These are phyloP conservation scores for Exobasidium rhododendri DNA, from an alignment of 1,284 basidiomycete species.

Conservation along the genomic window DNA sequence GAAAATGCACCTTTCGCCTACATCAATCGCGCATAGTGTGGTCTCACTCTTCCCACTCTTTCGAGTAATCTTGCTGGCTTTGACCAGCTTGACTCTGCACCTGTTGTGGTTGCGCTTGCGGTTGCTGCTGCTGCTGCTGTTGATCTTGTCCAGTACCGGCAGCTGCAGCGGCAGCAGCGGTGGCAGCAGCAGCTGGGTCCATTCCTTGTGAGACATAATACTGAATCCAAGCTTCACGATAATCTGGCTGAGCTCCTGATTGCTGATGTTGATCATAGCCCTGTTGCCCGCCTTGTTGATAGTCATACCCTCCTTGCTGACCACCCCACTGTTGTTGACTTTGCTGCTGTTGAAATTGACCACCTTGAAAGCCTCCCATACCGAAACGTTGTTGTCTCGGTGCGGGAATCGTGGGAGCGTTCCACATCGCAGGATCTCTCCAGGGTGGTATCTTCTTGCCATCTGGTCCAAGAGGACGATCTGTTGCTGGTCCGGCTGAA, in stretches of 20 bases:
- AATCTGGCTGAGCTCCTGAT: conserved; percentile 23
- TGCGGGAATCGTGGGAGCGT: conserved; percentile 27
- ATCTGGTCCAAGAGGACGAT: conserved; percentile 30
- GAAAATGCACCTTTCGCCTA: too few species aligned
- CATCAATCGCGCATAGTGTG: too few species aligned
- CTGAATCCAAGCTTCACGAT: conserved; percentile 9
- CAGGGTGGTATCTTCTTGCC: conserved; percentile 53
- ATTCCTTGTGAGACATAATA: conserved; percentile 16
- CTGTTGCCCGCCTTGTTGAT: conserved; percentile 14
- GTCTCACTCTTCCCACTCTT: conserved; percentile 48
- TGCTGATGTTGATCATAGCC: conserved; percentile 19
- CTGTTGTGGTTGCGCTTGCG: conserved; percentile 6
- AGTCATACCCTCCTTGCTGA: conserved; percentile 7
- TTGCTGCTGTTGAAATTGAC: neutral
- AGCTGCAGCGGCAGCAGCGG: conserved; percentile 17
- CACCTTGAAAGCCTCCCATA: neutral
- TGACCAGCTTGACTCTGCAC: conserved; percentile 1
- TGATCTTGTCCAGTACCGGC: conserved; percentile 14
- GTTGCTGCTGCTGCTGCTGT: conserved; percentile 15
- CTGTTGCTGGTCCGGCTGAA: conserved; percentile 16
- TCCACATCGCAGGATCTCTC: conserved; percentile 52
- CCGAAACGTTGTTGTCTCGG: conserved; percentile 7
- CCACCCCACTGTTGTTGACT: conserved; percentile 14
- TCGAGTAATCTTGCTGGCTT: conserved; percentile 39
- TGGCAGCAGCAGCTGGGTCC: conserved; percentile 34